Base-by-base conservation (phyloP, 306 rosid species). In the Trifolium repens region DNA sequence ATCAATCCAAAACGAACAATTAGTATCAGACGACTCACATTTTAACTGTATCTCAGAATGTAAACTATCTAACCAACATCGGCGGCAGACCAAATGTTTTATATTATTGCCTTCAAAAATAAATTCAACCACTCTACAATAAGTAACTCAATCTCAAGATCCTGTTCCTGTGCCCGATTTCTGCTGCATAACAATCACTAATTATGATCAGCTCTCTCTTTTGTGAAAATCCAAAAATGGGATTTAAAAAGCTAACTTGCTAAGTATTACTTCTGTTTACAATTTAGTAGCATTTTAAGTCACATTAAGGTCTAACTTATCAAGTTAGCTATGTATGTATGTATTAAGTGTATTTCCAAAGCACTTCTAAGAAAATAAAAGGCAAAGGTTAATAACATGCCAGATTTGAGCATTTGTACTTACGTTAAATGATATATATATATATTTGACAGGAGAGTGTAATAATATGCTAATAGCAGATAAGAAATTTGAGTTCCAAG, bases 161-260 rank as follows among this genome's bases (percentile, higher is more conserved):
- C 54, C 40, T 54, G 40, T 46, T 67, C 30, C 15, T 15, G 46
- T 72, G 55, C 52, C 11, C 30, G 35, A 58, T 10, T 64, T 22
- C 58, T 63, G 40, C 44, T 11, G 82, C 55, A 53, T 32, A 13
- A 12, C 5, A 19, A 74, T 72, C 68, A 47, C 55, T 44, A 7
- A 19, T 9, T 40, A 64, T 5, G 14, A 63, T 13, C 4, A 59
- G 47, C 68, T 44, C 44, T 37, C 43, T 67, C 37, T 69, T 32
- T 66, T 8, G 13, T 13, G 69, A 2, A 42, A 26, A 52, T 39
- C 47, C 55, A 73, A 58, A 37, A 74, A 19, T 2, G 1, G 49
- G 37, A 35, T 32, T 32, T 27, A 44, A 78, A 58, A 39, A 37
- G 19, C 19, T 30, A 44, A 70, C 47, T 24, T 14, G 15, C 11